Base-by-base conservation (phyloP, 2,329 filamentous ascomycete species). In the Dactylellina parvicollis region DNA sequence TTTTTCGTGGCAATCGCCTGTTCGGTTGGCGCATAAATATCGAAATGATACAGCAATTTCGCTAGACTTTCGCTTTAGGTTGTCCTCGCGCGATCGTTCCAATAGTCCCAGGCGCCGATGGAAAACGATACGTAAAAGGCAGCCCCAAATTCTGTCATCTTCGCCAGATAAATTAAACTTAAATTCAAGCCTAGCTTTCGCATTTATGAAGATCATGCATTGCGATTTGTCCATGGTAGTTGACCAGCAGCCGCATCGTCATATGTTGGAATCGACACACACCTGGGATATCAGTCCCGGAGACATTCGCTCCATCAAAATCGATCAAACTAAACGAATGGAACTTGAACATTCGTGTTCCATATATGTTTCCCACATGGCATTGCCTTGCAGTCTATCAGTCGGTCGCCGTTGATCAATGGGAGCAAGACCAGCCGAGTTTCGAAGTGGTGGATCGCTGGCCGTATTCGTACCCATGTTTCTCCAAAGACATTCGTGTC, bases 401-500 rank as follows among this genome's bases (percentile, higher is more conserved):
- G 26, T 42, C 20, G 42, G n/a, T 42, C 8, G 10, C 26, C 46
- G 16, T 1, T 46, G 57, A 54, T 50, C 38, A 24, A 22, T 55
- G 32, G 38, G 34, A 65, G 26, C 18, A 64, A 42, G 30, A 44
- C 24, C 30, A 50, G 5, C 56, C 50, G 26, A 56, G 57, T 46
- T 65, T 60, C 52, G 44, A 38, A 18, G 24, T 18, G 22, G 59
- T 42, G 49, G 52, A 72, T 65, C 52, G 38, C 26, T 52, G 40
- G 22, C 47, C 26, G 24, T 18, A 38, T 50, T 18, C 5, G 20
- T 3, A 42, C 8, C n/a, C 9, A 36, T 59, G 52, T 65, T 65
- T 72, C 67, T 72, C 59, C 32, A 72, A 28, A 64, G 50, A 72
- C 67, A 64, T 57, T 16, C 16, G 20, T 38, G 50, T 64, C 57